Base-by-base conservation (phyloP, 768 basidiomycete species). In the Amanita pallidorosea region DNA sequence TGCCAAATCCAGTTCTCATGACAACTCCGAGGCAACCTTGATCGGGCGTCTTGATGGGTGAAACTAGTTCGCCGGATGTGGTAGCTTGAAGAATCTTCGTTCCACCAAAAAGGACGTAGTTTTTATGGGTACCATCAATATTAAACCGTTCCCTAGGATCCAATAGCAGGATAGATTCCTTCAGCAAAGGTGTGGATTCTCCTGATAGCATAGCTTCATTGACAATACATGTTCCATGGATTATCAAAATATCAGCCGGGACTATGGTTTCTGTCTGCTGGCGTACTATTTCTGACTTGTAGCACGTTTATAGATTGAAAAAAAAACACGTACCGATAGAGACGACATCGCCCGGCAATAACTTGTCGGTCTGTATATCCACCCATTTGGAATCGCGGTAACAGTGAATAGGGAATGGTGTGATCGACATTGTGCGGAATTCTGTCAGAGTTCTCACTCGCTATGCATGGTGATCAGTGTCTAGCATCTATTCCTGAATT, bases 121-220 rank as follows among this genome's bases (percentile, higher is more conserved):
- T 90, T 68, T 88, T 90, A 64, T 98, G 94, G 1, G 73, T 69
- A 7, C 83, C 81, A 59, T 97, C 92, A 25, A 91, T 83, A 58
- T 96, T 91, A 36, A 98, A 75, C 20, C 68, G 73, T 46, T 95
- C 93, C 4, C 68, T 63, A 0, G 73, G 69, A 5, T 94, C 88
- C 8, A 91, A 72, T 0, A 98, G 73, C 56, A 91, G 86, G 51
- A 97, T 85, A 12, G 89, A 92, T 61, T 99, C 96, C 62, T 99
- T 99, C 43, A 99, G 73, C 7, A 99, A 73, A 0, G 96, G 96
- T 0, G 96, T 99, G 0, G 93, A 96, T 70, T 99, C 96, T 46
- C 96, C 96, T 1, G 93, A 96, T 2, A 99, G 72, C 96, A 99
- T 98, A 23, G 96, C 96, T 65, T 99, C 96, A 64, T 99, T 99